Percentiles rank a stretch among this genome's conserved stretches.
Evolutionary conservation across 2,329 filamentous ascomycete species (phyloP).

Genomic region (Cladophialophora bantiana): DNA sequence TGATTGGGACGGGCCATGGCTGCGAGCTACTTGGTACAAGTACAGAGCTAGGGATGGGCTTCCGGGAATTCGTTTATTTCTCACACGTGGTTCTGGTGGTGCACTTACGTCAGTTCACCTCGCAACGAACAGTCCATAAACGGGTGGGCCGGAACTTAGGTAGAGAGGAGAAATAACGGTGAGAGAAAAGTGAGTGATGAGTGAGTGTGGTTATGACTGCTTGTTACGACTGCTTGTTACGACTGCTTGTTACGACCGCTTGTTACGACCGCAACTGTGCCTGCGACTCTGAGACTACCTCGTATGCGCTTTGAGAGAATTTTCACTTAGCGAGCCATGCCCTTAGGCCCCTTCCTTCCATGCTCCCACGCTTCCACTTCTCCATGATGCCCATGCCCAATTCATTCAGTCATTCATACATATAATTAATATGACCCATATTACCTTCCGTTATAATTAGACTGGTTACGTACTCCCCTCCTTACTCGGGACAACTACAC

Average conservation of each 20-base stretch:
- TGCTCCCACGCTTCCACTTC: background rate
- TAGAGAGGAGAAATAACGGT: background rate
- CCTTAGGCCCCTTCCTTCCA: background rate
- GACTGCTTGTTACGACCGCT: no score
- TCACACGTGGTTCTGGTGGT: constrained; percentile 3
- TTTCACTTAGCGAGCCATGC: background rate
- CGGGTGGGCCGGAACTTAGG: background rate
- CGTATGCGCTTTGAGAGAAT: background rate
- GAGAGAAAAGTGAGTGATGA: background rate
- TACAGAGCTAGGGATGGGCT: no score
- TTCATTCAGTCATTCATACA: no score
- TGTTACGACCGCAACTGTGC: no score
- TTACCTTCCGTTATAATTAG: no score
- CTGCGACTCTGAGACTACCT: no score
- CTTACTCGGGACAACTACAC: background rate
- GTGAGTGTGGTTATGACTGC: no score
- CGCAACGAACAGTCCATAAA: background rate
- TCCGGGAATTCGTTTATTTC: constrained; percentile 3
- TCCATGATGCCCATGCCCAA: background rate
- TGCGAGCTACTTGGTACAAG: no score
- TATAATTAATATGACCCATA: no score
- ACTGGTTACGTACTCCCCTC: background rate
- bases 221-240: no score
- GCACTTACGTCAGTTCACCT: background rate
- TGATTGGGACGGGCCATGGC: background rate